Evolutionary conservation across 2,329 filamentous ascomycete genomes (phyloP).

Genomic region (Scolecobasidium constrictum): DNA sequence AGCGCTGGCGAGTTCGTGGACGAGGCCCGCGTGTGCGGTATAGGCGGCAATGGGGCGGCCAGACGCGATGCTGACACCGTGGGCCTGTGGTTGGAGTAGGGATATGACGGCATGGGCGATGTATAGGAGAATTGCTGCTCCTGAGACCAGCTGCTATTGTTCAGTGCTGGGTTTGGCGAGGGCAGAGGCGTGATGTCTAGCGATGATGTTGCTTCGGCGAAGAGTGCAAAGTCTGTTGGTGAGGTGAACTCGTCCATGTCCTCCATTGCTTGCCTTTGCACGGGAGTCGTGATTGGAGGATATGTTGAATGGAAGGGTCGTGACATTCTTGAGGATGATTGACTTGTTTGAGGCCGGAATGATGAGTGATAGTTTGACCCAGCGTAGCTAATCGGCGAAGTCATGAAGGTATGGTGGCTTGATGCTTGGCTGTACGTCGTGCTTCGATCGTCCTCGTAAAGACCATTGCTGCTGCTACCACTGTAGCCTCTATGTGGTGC

Average conservation of each 20-base stretch:
- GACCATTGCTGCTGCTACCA: too few species aligned
- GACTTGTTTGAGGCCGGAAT: not conserved
- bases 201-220: conserved; percentile 26
- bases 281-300: not conserved
- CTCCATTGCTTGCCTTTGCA: conserved; percentile 1
- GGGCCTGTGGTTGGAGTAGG: not conserved
- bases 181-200: conserved; percentile 14
- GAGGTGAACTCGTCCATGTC: conserved; percentile 8
- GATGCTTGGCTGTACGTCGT: not conserved
- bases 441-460: not conserved
- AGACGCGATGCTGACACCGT: not conserved
- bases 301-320: not conserved
- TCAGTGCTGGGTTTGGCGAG: not conserved
- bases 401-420: conserved; percentile 1
- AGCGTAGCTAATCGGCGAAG: conserved; percentile 5
- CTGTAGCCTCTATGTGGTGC: too few species aligned
- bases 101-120: not conserved
- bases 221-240: conserved; percentile 25
- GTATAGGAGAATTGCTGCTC: not conserved
- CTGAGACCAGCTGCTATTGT: not conserved
- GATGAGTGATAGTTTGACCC: not conserved
- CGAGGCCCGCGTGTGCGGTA: not conserved
- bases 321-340: not conserved
- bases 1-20: conserved; percentile 3
- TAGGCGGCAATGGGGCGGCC: conserved; percentile 5